Percentiles rank a stretch among this genome's conserved stretches.
Conservation (phyloP, 257 asterid species). For the Solanum pinnatisectum region DNA sequence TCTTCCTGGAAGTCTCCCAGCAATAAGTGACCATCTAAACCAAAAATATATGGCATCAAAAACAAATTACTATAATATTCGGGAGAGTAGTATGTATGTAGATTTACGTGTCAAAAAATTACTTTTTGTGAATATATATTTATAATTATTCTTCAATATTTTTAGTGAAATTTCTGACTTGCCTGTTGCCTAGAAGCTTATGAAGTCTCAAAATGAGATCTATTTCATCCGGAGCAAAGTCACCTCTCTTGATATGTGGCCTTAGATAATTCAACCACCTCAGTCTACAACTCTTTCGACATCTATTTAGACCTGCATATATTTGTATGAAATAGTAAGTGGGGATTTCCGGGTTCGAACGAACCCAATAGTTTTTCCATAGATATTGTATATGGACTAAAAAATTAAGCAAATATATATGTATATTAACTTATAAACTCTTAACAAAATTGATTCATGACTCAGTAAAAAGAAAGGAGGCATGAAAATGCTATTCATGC, state of each 20-base stretch:
- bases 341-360: neutral
- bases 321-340: too few species aligned
- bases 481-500: too few species aligned
- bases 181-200: conserved; percentile 64
- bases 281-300: conserved; percentile 68
- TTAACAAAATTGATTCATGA: too few species aligned
- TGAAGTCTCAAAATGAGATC: conserved; percentile 42
- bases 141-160: too few species aligned
- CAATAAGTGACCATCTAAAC: conserved; percentile 63
- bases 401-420: too few species aligned
- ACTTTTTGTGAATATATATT: too few species aligned
- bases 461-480: too few species aligned
- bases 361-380: neutral
- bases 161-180: neutral
- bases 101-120: too few species aligned
- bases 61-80: neutral
- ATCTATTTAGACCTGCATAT: conserved; percentile 44
- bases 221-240: conserved; percentile 41
- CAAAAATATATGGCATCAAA: neutral
- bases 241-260: conserved; percentile 63
- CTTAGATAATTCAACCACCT: conserved; percentile 73
- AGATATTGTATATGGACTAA: too few species aligned
- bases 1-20: conserved; percentile 59
- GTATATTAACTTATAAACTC: too few species aligned
- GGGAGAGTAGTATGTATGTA: rapidly evolving